Evolutionary conservation across 306 rosid genomes (phyloP), one percentile per base, ranked within the genome.

Genomic region (Urtica urens): DNA sequence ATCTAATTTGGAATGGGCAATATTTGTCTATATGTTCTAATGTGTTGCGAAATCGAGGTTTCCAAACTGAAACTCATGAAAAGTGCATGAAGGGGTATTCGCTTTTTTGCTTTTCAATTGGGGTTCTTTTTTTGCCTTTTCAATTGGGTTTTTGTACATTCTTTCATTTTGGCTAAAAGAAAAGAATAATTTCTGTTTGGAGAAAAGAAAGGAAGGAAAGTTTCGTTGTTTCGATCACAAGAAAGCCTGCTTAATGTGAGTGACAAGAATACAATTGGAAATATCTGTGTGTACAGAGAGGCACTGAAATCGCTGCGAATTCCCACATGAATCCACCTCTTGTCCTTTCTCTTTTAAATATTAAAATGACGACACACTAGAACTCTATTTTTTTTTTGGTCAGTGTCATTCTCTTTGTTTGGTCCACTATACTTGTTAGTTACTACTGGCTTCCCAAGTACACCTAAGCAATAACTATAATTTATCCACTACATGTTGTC

Each of bases 281-380:
- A 71, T 57, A n/a, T n/a, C n/a, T n/a, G n/a, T n/a, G n/a, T n/a
- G 72, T 34, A 65, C 8, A 47, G 72, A 63, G 65, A 68, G 75
- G 77, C 77, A 72, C 70, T 65, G 38, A 72, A 73, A 46, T 28
- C 43, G 58, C 71, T 72, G 72, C 72, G n/a, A 62, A 69, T 71
- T 38, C 69, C 75, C 94, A 76, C 93, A 78, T 83, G 96, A 87
- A 83, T 76, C 76, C 80, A 68, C 67, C 57, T 35, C 57, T 52
- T 67, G 74, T 63, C 80, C 59, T 60, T 72, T 54, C 53, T 56
- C 59, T 61, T 67, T 64, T 38, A 35, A 21, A 31, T 51, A 39
- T 53, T 31, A 55, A 41, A 15, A 38, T 38, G 18, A 22, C 38
- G 1, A 7, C 13, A 31, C 13, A 31, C 37, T 13, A 31, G 10